A percentile compares a stretch with the other conserved stretches of the same genome.
phyloP scores from a whole-genome alignment of 805 yeast species.

The Maudiozyma bulderi region DNA sequence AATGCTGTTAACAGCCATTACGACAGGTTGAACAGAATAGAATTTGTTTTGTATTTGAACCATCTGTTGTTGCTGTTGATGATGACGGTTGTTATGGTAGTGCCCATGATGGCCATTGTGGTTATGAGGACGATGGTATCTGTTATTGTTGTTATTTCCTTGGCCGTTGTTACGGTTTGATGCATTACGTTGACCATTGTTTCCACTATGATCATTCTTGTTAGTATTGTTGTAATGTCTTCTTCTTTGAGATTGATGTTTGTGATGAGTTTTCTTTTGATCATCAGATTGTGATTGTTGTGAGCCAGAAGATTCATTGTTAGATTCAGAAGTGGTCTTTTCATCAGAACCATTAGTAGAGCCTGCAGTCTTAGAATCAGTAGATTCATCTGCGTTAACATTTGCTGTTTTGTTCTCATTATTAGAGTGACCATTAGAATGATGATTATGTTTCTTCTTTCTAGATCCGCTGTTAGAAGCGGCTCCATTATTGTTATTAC shows the following conservation, averaged over 20 bases:
- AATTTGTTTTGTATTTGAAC: conserved; percentile 13
- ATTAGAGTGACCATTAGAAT: conserved; percentile 2
- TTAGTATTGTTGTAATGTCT: conserved; percentile 12
- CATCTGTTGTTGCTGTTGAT: conserved; percentile 16
- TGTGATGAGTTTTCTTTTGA: conserved; percentile 4
- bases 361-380: background rate
- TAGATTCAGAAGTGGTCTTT: background rate
- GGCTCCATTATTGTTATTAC: conserved; percentile 7
- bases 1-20: conserved; percentile 25
- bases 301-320: background rate
- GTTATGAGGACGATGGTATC: conserved; percentile 4
- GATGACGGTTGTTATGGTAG: conserved; percentile 3
- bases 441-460: conserved; percentile 5
- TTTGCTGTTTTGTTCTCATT: background rate
- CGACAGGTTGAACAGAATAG: conserved; percentile 17
- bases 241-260: conserved; percentile 12
- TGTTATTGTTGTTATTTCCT: conserved; percentile 5
- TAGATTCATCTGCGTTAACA: background rate
- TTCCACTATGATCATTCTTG: conserved; percentile 8
- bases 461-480: conserved; percentile 3
- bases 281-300: background rate
- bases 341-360: background rate
- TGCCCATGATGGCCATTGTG: conserved; percentile 1
- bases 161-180: conserved; percentile 1
- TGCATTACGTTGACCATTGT: background rate